These are phyloP conservation scores for Trichoderma brevicompactum DNA, from an alignment of 2,329 filamentous ascomycete species.

Conservation along the genomic window DNA sequence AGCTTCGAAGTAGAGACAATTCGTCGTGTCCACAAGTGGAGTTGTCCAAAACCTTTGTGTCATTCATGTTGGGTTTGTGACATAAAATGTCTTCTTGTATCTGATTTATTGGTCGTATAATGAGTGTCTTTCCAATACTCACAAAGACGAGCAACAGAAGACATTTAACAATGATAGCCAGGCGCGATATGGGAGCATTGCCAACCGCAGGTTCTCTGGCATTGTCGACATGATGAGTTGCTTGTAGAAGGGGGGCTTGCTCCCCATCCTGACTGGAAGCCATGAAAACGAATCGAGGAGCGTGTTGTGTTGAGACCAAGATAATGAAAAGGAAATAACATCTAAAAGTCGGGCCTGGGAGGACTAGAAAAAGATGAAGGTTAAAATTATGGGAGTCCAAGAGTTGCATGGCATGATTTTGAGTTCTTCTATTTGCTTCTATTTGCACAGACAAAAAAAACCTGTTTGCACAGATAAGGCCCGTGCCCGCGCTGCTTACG, in stretches of 20 bases:
- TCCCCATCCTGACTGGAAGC: conserved; percentile 19
- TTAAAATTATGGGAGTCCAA: background rate
- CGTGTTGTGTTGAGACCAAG: background rate
- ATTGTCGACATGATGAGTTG: conserved; percentile 10
- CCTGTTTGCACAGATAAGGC: background rate
- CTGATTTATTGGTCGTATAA: background rate
- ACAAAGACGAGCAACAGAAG: conserved; percentile 9
- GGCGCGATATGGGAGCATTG: background rate
- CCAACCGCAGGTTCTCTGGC: conserved; percentile 10
- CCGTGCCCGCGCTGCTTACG: conserved; percentile 8
- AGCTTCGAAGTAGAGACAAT: conserved; percentile 14
- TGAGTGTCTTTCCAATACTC: conserved; percentile 17
- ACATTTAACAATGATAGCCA: conserved; percentile 12
- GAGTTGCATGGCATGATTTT: background rate
- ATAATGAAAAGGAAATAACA: background rate
- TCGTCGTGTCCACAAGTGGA: background rate
- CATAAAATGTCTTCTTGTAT: conserved; percentile 21
- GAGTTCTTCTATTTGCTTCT: conserved; percentile 9
- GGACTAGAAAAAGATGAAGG: background rate
- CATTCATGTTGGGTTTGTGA: conserved; percentile 6
- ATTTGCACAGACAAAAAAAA: background rate
- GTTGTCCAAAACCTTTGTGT: background rate
- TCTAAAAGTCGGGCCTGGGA: background rate
- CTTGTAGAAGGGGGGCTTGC: conserved; percentile 17
- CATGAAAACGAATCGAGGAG: conserved; percentile 6